Percentiles rank a stretch among this genome's conserved stretches.
phyloP scores from a whole-genome alignment of 2,329 filamentous ascomycete genomes.

The Stagonosporopsis rhizophila region DNA sequence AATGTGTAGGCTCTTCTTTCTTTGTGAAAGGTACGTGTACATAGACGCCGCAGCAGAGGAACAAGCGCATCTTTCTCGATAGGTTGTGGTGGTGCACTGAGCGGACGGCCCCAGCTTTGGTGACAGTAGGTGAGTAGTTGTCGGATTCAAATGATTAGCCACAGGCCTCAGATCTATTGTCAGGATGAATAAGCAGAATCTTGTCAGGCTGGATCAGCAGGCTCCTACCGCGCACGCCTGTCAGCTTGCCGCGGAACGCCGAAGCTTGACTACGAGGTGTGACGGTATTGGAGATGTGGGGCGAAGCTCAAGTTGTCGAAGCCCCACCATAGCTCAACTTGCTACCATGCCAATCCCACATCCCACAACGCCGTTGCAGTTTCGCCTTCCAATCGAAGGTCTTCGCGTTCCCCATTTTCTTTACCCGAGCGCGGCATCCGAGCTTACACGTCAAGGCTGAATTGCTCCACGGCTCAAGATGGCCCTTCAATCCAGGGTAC shows the following conservation, averaged over 20 bases:
- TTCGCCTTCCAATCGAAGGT: constrained; percentile 32
- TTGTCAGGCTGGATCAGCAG: not conserved
- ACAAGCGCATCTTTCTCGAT: constrained; percentile 15
- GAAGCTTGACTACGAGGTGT: not conserved
- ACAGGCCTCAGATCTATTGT: not conserved
- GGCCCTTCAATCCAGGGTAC: constrained; percentile 24
- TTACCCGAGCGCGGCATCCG: constrained; percentile 20
- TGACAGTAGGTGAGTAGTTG: not conserved
- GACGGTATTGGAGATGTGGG: constrained; percentile 7
- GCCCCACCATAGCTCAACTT: constrained; percentile 34
- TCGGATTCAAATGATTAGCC: not conserved
- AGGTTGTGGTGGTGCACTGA: not conserved
- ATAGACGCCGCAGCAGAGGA: constrained; percentile 17
- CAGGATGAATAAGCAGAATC: no score
- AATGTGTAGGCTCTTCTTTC: constrained; percentile 11
- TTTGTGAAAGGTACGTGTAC: constrained; percentile 14
- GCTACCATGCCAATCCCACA: constrained; percentile 28
- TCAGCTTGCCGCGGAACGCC: no score
- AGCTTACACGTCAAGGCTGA: constrained; percentile 18
- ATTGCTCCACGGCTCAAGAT: constrained; percentile 18
- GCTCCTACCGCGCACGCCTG: not conserved
- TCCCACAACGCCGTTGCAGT: constrained; percentile 16
- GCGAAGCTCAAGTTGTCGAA: not conserved
- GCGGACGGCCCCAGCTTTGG: not conserved
- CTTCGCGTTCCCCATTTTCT: constrained; percentile 6